These are phyloP conservation scores for Chaetomium cochliodes DNA, from an alignment of 495 filamentous ascomycete species.

Conservation along the genomic window DNA sequence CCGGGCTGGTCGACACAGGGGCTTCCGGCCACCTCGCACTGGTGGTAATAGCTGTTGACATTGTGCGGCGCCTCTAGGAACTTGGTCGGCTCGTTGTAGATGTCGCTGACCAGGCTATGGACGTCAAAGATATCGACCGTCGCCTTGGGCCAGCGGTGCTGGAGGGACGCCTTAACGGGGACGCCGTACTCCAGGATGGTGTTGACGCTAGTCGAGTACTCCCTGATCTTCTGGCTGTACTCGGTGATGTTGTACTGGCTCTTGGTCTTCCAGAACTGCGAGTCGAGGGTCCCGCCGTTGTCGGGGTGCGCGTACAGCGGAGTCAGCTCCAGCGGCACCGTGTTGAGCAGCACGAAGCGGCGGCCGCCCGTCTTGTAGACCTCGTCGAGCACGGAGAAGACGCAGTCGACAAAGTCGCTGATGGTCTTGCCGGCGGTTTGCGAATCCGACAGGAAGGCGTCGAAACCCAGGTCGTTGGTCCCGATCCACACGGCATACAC, in stretches of 20 bases:
- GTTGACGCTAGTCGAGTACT: conserved; percentile 61
- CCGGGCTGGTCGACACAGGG: conserved; percentile 36
- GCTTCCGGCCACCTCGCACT: conserved; percentile 47
- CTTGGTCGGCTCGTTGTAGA: conserved; percentile 55
- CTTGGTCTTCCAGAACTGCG: conserved; percentile 62
- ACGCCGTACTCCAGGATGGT: conserved; percentile 60
- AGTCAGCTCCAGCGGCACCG: conserved; percentile 59
- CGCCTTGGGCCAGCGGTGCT: conserved; percentile 57
- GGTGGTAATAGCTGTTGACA: conserved; percentile 54
- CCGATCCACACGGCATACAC: conserved; percentile 77
- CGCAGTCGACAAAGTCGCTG: conserved; percentile 61
- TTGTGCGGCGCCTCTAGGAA: conserved; percentile 66
- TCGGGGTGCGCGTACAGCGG: conserved; percentile 58
- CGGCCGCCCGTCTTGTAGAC: conserved; percentile 65
- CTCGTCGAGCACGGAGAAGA: conserved; percentile 56
- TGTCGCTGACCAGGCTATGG: conserved; percentile 61
- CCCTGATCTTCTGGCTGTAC: conserved; percentile 56
- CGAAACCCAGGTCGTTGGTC: conserved; percentile 68
- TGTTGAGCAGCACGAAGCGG: conserved; percentile 67
- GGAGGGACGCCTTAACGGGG: conserved; percentile 53
- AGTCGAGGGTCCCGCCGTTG: conserved; percentile 50
- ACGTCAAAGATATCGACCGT: conserved; percentile 64
- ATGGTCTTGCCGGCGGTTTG: conserved; percentile 58
- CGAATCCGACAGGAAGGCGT: conserved; percentile 61
- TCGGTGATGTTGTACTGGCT: conserved; percentile 47